Percentiles rank a stretch among this genome's conserved stretches.
These are phyloP conservation scores for Salix udensis DNA, from an alignment of 345 rosid genomes.

Conservation along the genomic window DNA sequence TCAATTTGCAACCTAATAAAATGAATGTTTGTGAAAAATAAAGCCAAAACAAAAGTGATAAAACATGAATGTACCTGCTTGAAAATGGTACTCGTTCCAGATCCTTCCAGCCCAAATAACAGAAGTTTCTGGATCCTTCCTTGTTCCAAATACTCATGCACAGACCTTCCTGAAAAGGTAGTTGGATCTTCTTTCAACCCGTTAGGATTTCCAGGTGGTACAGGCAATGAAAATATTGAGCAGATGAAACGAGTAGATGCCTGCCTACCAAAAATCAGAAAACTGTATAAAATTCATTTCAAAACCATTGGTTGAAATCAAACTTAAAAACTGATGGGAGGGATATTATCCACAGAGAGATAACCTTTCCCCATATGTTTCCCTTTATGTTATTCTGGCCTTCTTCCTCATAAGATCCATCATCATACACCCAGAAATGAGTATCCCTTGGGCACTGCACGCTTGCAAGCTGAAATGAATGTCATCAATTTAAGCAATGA, in stretches of 20 bases:
- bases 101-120: conserved; percentile 51
- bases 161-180: conserved; percentile 35
- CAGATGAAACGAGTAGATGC: conserved; percentile 56
- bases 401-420: conserved; percentile 92
- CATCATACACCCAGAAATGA: conserved; percentile 91
- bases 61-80: conserved; percentile 43
- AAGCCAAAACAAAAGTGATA: background rate
- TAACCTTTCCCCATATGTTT: conserved; percentile 89
- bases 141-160: conserved; percentile 49
- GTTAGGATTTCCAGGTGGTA: conserved; percentile 40
- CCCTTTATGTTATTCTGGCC: conserved; percentile 92
- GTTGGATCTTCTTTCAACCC: conserved; percentile 42
- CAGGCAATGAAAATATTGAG: conserved; percentile 55
- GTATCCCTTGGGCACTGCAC: conserved; percentile 86
- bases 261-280: conserved; percentile 51
- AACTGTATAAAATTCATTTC: conserved; percentile 34
- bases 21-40: too few species aligned
- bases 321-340: background rate
- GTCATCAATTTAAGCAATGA: conserved; percentile 2
- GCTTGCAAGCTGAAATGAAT: conserved; percentile 59
- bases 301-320: conserved; percentile 1
- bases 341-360: conserved; percentile 17
- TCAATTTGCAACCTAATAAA: background rate
- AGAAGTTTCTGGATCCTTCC: conserved; percentile 54
- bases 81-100: conserved; percentile 61